A percentile compares a stretch with the other conserved stretches of the same genome.
Conservation (phyloP, 1,284 basidiomycete species). For the Erythrobasidium hasegawianum region DNA sequence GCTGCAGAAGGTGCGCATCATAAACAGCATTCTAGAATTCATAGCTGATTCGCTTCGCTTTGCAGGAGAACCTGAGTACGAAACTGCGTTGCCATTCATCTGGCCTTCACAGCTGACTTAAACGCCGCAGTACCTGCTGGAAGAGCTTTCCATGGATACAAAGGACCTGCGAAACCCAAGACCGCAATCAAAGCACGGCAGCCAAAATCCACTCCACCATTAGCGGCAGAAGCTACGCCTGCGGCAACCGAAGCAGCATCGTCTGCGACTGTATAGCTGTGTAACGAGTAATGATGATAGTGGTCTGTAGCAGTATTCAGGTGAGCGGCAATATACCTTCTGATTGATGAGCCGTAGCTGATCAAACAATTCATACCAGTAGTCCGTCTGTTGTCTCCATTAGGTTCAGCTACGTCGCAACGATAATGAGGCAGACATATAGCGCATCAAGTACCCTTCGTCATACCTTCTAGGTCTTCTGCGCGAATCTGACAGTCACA, state of each 20-base stretch:
- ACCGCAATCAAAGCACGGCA: neutral
- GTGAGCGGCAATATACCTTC: too few relatives aligned
- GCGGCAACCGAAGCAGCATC: neutral
- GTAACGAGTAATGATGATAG: too few relatives aligned
- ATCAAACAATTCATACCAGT: too few relatives aligned
- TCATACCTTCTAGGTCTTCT: too few relatives aligned
- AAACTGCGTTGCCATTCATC: neutral
- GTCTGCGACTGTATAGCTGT: too few relatives aligned
- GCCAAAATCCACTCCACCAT: neutral
- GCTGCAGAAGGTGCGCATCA: constrained; percentile 20
- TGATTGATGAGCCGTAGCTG: too few relatives aligned
- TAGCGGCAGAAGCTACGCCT: neutral
- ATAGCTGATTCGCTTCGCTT: neutral
- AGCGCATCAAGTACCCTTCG: too few relatives aligned
- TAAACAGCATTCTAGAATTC: neutral
- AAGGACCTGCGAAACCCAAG: constrained; percentile 4
- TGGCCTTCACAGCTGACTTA: neutral
- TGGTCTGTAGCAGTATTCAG: too few relatives aligned
- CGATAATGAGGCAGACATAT: too few relatives aligned
- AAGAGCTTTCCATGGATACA: constrained; percentile 19
- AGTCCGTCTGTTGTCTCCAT: too few relatives aligned
- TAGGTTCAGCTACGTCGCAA: too few relatives aligned
- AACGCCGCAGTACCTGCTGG: constrained; percentile 25
- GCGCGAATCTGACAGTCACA: too few relatives aligned
- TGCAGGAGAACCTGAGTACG: constrained; percentile 32